phyloP scores from a whole-genome alignment of 306 rosid genomes.

The Lathyrus sativus region DNA sequence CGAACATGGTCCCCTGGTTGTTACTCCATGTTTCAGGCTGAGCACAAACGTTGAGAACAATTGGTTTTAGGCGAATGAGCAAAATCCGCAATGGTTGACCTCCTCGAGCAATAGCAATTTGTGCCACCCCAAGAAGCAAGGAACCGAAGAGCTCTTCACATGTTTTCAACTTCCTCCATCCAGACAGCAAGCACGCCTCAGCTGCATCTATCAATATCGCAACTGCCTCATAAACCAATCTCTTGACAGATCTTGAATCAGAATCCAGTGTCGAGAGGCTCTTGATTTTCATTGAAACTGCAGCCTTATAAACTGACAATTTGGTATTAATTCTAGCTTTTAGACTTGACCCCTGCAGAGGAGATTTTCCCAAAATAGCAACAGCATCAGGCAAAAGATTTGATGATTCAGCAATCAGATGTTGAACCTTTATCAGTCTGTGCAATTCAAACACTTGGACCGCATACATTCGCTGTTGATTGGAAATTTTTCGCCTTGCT shows the following conservation, averaged over 20 bases:
- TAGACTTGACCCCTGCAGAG: conserved; percentile 78
- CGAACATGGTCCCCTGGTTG: conserved; percentile 86
- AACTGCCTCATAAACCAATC: conserved; percentile 85
- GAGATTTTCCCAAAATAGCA: too few species aligned
- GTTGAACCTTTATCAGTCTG: too few species aligned
- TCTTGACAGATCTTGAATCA: conserved; percentile 79
- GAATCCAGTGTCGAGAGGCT: conserved; percentile 69
- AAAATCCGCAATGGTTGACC: conserved; percentile 92
- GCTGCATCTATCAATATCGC: conserved; percentile 92
- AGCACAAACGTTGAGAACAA: conserved; percentile 82
- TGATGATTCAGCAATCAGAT: too few species aligned
- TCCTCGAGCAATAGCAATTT: conserved; percentile 79
- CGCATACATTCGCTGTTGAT: too few species aligned
- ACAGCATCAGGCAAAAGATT: too few species aligned
- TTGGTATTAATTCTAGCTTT: conserved; percentile 86
- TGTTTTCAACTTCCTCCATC: conserved; percentile 82
- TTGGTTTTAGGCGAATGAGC: conserved; percentile 93
- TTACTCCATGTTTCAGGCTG: conserved; percentile 94
- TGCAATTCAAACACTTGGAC: too few species aligned
- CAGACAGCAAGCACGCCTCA: conserved; percentile 92
- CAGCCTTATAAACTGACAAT: conserved; percentile 76
- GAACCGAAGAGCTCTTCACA: conserved; percentile 91
- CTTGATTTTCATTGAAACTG: conserved; percentile 65
- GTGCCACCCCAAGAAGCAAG: conserved; percentile 78
- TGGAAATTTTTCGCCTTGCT: too few species aligned